Evolutionary conservation across 148 eudicot genomes (phyloP), one percentile per base, ranked within the genome.

Genomic region (Chenopodium album): DNA sequence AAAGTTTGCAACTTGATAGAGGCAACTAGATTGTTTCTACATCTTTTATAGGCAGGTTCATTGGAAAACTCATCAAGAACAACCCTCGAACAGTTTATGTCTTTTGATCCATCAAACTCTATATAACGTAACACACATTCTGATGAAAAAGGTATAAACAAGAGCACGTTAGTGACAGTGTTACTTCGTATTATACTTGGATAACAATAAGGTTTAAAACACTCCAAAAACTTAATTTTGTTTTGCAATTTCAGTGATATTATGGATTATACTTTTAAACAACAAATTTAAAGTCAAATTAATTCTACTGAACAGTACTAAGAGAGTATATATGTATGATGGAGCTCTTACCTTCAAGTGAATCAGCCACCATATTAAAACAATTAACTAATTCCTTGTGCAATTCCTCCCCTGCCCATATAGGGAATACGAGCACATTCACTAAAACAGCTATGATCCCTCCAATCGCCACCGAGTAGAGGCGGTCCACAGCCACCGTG

Each of bases 351-450:
- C 95, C 95, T 90, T 90, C 86, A 76, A 92, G 86, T 46, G 92
- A 82, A 76, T 88, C 92, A 79, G 92, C 90, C 52, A 89, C 87
- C 9, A 87, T 80, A 67, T 80, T 41, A 29, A 92, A 90, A 82
- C 83, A 83, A 26, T 78, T 76, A 29, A 87, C 90, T 66, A 92
- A 82, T 64, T 88, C 92, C 71, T 87, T 87, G 85, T 90, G 95
- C 60, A 90, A 74, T 75, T 88, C 88, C 75, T 92, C 95, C 66
- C 93, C 92, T 76, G 93, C 92, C 95, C 95, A 90, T 67, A 85
- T 81, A 34, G 92, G 93, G 32, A 88, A 87, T 41, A 92, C 78
- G n/a, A 89, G 82, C 19, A 87, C 85, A 80, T 92, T 92, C 75
- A 90, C 92, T 11, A 85, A 56, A 28, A 92, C 88, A 13, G 93